Conservation (phyloP, 352 stramenopile genomes). For the Thalassiosira sp. region DNA sequence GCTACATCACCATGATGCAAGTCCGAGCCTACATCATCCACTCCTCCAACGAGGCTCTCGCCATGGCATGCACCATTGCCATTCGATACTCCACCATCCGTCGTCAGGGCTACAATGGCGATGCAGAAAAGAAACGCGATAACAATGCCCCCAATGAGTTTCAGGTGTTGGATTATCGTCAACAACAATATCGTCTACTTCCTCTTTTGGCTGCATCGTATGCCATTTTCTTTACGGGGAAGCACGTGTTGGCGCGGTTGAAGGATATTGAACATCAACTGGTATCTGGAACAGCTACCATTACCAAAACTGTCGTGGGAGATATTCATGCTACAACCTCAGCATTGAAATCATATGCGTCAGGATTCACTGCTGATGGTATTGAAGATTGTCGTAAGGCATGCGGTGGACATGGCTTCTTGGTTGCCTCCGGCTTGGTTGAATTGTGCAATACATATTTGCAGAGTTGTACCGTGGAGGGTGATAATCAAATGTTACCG, state of each 20-base stretch:
- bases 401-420: conserved; percentile 94
- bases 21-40: conserved; percentile 82
- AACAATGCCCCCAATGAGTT: conserved; percentile 76
- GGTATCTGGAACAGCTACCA: conserved; percentile 52
- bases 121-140: conserved; percentile 34
- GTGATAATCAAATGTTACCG: conserved; percentile 95
- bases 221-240: conserved; percentile 90
- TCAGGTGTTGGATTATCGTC: conserved; percentile 93
- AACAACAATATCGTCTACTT: conserved; percentile 93
- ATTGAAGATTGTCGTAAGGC: conserved; percentile 94
- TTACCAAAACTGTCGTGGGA: conserved; percentile 78
- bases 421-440: conserved; percentile 88
- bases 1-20: conserved; percentile 89
- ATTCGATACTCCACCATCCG: conserved; percentile 91
- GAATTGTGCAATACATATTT: conserved; percentile 91
- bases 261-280: conserved; percentile 87
- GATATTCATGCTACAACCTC: conserved; percentile 94
- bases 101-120: conserved; percentile 85
- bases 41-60: conserved; percentile 78
- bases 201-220: conserved; percentile 89
- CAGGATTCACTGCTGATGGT: conserved; percentile 87
- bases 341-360: conserved; percentile 92
- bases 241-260: conserved; percentile 85
- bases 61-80: conserved; percentile 90
- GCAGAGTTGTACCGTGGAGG: conserved; percentile 95